phyloP scores from a whole-genome alignment of 192 early-diverging fungal species.

The Coemansia sp. region DNA sequence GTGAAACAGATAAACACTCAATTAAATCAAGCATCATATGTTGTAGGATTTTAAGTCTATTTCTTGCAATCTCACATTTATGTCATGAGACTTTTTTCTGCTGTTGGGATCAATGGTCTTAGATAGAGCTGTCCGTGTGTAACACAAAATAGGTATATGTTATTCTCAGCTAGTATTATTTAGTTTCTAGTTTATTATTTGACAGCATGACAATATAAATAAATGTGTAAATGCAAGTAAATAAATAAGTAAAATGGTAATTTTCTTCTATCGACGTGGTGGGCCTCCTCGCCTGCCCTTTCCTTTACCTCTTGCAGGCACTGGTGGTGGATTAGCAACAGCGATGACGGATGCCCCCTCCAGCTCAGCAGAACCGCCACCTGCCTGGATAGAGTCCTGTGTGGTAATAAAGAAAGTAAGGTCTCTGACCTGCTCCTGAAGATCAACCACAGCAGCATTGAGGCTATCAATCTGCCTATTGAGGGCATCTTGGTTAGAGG shows the following conservation, averaged over 20 bases:
- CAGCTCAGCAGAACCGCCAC: conserved; percentile 23
- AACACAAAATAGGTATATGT: too few relatives aligned
- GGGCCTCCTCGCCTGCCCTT: conserved; percentile 9
- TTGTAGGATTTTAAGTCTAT: too few relatives aligned
- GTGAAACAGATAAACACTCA: too few relatives aligned
- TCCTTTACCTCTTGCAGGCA: conserved; percentile 6
- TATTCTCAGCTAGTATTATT: too few relatives aligned
- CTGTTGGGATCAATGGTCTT: too few relatives aligned
- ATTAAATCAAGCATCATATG: too few relatives aligned
- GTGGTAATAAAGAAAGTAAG: conserved; percentile 88
- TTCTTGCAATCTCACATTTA: too few relatives aligned
- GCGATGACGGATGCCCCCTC: conserved; percentile 45
- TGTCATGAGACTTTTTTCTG: too few relatives aligned
- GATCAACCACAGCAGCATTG: conserved; percentile 65
- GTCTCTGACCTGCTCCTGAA: conserved; percentile 89
- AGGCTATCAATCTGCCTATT: conserved; percentile 62
- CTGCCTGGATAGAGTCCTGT: conserved; percentile 49
- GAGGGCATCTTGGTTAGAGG: conserved; percentile 69
- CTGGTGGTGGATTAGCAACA: conserved; percentile 9
- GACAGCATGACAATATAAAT: background rate
- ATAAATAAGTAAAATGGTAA: background rate
- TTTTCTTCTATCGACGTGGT: background rate
- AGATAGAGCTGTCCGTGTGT: too few relatives aligned
- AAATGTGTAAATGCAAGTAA: background rate
- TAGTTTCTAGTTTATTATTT: background rate